These are phyloP conservation scores for Penicillium flavigenum DNA, from an alignment of 495 filamentous ascomycete genomes.

Conservation along the genomic window DNA sequence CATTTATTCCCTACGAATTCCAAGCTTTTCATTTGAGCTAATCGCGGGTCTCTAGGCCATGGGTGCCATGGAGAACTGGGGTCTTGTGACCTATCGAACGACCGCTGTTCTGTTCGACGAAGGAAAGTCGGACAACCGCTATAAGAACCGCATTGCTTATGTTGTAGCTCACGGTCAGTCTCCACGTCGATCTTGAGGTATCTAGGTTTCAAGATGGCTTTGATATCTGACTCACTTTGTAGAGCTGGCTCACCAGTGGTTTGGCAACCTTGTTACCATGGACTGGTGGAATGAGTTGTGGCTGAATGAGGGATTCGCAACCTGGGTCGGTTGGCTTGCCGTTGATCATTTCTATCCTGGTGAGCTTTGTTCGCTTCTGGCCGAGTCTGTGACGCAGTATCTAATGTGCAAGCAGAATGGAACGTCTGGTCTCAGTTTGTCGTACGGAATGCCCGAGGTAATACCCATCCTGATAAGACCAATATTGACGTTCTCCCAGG, in stretches of 20 bases:
- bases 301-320: constrained; percentile 97
- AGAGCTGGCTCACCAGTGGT: constrained; percentile 98
- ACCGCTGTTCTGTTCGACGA: constrained; percentile 92
- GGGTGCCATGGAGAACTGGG: constrained; percentile 87
- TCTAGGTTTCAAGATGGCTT: background rate
- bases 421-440: constrained; percentile 95
- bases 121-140: constrained; percentile 80
- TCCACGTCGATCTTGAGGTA: background rate
- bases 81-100: constrained; percentile 91
- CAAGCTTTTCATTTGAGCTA: constrained; percentile 17
- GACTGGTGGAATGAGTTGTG: constrained; percentile 94
- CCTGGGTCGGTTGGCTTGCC: constrained; percentile 96
- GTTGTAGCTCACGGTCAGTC: constrained; percentile 73
- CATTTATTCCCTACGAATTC: background rate
- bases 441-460: constrained; percentile 62
- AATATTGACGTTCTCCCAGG: constrained; percentile 51
- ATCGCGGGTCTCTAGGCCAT: constrained; percentile 53
- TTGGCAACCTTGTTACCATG: constrained; percentile 85
- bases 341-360: constrained; percentile 85
- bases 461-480: constrained; percentile 13
- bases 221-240: constrained; percentile 10
- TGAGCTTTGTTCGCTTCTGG: constrained; percentile 26
- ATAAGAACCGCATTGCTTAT: constrained; percentile 89
- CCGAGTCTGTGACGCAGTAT: background rate
- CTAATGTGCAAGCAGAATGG: constrained; percentile 60